A percentile compares a stretch with the other conserved stretches of the same genome.
Conservation (phyloP, 129 eudicot genomes). For the Solidago caesia region DNA sequence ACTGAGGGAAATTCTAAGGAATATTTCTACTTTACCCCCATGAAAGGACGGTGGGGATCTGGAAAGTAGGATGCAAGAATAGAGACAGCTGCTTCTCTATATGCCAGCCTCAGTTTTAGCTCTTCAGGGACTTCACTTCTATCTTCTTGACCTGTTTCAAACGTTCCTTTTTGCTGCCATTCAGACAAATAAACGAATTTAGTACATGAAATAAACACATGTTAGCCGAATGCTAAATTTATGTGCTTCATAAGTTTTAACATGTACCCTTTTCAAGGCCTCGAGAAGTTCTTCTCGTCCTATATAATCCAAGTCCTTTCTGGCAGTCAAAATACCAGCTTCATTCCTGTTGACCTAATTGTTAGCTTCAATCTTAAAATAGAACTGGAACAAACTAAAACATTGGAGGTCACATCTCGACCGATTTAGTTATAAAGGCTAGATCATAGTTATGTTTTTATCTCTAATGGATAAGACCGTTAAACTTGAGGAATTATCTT, state of each 20-base stretch:
- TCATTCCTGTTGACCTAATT: constrained; percentile 63
- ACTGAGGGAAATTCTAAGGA: too few relatives aligned
- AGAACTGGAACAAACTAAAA: constrained; percentile 1
- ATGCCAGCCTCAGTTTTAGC: constrained; percentile 80
- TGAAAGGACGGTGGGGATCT: constrained; percentile 73
- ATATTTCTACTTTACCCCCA: constrained; percentile 40
- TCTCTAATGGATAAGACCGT: neutral
- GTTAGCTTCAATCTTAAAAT: constrained; percentile 29
- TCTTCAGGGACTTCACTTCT: constrained; percentile 80
- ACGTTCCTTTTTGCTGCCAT: constrained; percentile 92
- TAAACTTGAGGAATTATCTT: neutral
- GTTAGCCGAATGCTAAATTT: constrained; percentile 1
- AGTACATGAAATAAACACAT: neutral
- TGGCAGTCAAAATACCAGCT: constrained; percentile 93
- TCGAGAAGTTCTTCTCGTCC: constrained; percentile 87
- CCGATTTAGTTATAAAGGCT: too few relatives aligned
- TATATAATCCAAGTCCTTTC: constrained; percentile 87
- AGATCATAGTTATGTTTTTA: neutral
- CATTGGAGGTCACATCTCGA: neutral
- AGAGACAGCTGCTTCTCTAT: constrained; percentile 95
- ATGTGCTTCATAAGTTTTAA: constrained; percentile 17
- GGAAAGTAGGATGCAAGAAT: constrained; percentile 90
- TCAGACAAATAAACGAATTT: constrained; percentile 13
- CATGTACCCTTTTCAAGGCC: constrained; percentile 80
- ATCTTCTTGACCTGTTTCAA: constrained; percentile 98